These are phyloP conservation scores for Trichoderma orchidacearum DNA, from an alignment of 495 filamentous ascomycete genomes.

Conservation along the genomic window DNA sequence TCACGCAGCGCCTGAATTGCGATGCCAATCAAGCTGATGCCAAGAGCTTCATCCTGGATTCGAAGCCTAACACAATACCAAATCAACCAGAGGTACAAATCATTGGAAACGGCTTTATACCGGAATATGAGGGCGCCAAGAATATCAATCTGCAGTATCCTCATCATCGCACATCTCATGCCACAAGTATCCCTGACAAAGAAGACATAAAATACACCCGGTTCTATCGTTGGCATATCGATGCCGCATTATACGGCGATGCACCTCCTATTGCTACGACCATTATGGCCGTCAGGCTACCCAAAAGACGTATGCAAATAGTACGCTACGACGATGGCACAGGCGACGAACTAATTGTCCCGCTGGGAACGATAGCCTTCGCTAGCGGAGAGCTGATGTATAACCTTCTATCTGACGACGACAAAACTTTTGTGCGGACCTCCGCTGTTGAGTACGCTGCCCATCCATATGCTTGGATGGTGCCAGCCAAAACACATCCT, in stretches of 20 bases:
- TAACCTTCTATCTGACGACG: conserved; percentile 45
- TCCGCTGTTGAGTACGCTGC: conserved; percentile 57
- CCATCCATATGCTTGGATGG: conserved; percentile 72
- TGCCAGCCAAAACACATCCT: conserved; percentile 43
- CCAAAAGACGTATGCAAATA: conserved; percentile 46
- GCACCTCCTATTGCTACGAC: conserved; percentile 58
- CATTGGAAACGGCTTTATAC: conserved; percentile 59
- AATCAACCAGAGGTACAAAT: conserved; percentile 69
- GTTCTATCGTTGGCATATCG: conserved; percentile 71
- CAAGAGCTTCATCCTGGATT: conserved; percentile 58
- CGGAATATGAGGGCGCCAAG: conserved; percentile 49
- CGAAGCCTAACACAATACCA: conserved; percentile 63
- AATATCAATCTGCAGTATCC: conserved; percentile 54
- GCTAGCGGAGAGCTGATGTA: conserved; percentile 54
- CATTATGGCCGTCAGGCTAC: conserved; percentile 52
- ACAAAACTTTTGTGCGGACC: conserved; percentile 49
- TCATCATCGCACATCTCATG: conserved; percentile 61
- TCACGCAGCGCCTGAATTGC: conserved; percentile 59
- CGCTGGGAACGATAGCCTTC: conserved; percentile 62
- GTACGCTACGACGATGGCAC: conserved; percentile 55
- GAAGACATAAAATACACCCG: conserved; percentile 54
- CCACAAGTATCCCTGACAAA: conserved; percentile 42
- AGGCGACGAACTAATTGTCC: conserved; percentile 49
- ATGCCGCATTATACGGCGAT: conserved; percentile 64
- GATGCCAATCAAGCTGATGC: conserved; percentile 49